Evolutionary conservation across 768 basidiomycete genomes (phyloP).

Genomic region (Russula foetens): DNA sequence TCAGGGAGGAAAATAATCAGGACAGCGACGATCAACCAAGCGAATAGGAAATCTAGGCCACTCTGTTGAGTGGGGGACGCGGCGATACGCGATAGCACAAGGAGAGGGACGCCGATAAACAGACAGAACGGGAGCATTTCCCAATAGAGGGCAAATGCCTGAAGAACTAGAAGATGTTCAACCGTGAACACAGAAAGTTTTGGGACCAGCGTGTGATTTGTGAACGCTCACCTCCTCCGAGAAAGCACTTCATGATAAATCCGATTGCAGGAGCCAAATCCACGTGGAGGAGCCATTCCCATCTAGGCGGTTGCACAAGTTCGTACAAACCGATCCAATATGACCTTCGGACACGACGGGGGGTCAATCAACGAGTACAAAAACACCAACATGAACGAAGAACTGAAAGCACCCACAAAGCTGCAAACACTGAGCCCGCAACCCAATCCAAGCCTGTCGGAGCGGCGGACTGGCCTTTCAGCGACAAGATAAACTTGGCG

Average conservation of each 20-base stretch:
- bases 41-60: not conserved
- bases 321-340: conserved; percentile 9
- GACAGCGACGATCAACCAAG: not conserved
- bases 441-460: not conserved
- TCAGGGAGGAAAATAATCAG: not conserved
- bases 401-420: not conserved
- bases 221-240: not conserved
- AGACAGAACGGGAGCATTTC: not conserved
- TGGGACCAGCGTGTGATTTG: not conserved
- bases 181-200: not conserved
- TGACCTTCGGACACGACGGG: not conserved
- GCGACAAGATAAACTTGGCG: not conserved
- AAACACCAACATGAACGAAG: not conserved
- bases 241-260: not conserved
- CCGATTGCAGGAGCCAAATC: not conserved
- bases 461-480: not conserved
- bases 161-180: not conserved
- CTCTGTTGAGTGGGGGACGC: not conserved
- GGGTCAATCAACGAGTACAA: not conserved
- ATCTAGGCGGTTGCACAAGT: not conserved
- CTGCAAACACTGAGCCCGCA: not conserved
- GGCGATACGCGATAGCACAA: not conserved
- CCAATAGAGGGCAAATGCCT: not conserved
- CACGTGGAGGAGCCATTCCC: conserved; percentile 4
- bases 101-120: not conserved